Conservation (phyloP, 2,329 filamentous ascomycete species). For the Lizonia empirigonia region DNA sequence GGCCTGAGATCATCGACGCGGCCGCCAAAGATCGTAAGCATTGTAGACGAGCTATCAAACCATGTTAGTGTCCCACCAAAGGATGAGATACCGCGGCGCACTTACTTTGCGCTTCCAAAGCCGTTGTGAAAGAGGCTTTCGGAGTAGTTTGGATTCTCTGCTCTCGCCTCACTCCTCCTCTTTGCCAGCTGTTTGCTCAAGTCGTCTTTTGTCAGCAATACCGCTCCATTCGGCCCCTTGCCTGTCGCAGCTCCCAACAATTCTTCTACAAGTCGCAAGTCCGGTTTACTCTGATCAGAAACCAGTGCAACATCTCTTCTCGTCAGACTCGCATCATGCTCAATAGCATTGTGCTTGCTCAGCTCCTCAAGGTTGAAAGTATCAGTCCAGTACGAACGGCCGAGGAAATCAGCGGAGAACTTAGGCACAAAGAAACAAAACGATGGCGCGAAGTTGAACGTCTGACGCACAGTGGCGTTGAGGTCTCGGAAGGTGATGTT, state of each 20-base stretch:
- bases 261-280: constrained; percentile 45
- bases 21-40: constrained; percentile 52
- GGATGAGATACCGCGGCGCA: background rate
- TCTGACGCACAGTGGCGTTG: constrained; percentile 30
- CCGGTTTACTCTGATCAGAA: constrained; percentile 47
- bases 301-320: constrained; percentile 41
- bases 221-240: constrained; percentile 43
- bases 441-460: constrained; percentile 42
- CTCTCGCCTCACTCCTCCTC: constrained; percentile 43
- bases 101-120: constrained; percentile 50
- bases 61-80: background rate
- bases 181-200: constrained; percentile 43
- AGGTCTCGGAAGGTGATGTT: constrained; percentile 40
- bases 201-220: constrained; percentile 45
- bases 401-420: constrained; percentile 35
- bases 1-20: constrained; percentile 46
- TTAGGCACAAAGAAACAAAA: constrained; percentile 40
- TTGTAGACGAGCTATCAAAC: constrained; percentile 46
- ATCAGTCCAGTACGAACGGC: constrained; percentile 24
- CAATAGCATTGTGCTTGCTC: constrained; percentile 40
- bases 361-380: constrained; percentile 40
- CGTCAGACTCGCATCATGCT: constrained; percentile 45
- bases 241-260: constrained; percentile 46
- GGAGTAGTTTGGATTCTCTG: constrained; percentile 45
- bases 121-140: constrained; percentile 48